A percentile compares a stretch with the other conserved stretches of the same genome.
Conservation (phyloP, 768 basidiomycete species). For the Epithele typhae region DNA sequence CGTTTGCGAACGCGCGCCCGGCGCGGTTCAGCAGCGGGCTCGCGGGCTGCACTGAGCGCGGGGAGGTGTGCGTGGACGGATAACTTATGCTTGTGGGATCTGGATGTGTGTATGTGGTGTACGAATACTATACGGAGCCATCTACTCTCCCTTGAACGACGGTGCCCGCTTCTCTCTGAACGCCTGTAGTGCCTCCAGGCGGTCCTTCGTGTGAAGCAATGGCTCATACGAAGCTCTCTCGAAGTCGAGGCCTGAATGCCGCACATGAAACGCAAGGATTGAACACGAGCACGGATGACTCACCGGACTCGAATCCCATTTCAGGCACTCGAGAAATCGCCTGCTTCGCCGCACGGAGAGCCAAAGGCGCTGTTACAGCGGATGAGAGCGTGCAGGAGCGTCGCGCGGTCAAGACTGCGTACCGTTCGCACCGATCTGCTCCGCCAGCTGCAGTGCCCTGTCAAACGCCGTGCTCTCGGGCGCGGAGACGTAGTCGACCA, state of each 20-base stretch:
- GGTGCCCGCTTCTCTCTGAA: constrained; percentile 83
- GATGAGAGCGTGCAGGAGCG: background rate
- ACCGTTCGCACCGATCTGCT: constrained; percentile 68
- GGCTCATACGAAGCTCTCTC: constrained; percentile 84
- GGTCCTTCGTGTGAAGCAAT: constrained; percentile 69
- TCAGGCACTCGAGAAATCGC: constrained; percentile 80
- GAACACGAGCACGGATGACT: background rate
- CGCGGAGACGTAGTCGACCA: constrained; percentile 76
- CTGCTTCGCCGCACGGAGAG: constrained; percentile 83
- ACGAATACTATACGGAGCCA: constrained; percentile 1
- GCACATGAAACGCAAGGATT: background rate
- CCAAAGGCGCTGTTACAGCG: constrained; percentile 63
- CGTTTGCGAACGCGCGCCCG: constrained; percentile 12
- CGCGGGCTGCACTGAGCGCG: too few relatives aligned
- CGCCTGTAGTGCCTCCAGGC: constrained; percentile 78
- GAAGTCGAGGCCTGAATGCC: constrained; percentile 73
- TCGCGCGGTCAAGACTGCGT: constrained; percentile 9
- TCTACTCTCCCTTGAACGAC: constrained; percentile 73
- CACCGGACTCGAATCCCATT: constrained; percentile 72
- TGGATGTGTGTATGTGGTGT: background rate
- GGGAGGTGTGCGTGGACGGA: too few relatives aligned
- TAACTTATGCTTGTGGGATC: too few relatives aligned
- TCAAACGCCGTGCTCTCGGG: constrained; percentile 60
- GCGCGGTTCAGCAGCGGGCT: constrained; percentile 8
- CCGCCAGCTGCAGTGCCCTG: constrained; percentile 64